Evolutionary conservation across 2,329 filamentous ascomycete species (phyloP).

Genomic region (Pyricularia pennisetigena): DNA sequence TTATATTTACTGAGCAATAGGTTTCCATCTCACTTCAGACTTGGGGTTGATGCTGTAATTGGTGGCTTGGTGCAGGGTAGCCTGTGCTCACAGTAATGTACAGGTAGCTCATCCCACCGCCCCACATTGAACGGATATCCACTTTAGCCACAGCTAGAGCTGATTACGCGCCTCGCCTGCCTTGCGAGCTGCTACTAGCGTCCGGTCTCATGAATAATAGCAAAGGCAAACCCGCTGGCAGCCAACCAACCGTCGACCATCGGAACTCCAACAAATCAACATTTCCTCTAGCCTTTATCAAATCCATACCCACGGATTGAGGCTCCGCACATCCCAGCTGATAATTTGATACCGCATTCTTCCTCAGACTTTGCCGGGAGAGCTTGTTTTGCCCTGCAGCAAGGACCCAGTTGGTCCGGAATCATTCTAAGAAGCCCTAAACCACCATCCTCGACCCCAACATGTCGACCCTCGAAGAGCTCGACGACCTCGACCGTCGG

Average conservation of each 20-base stretch:
- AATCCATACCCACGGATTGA: not conserved
- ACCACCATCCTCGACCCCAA: conserved; percentile 15
- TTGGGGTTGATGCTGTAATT: no score
- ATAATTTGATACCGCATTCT: not conserved
- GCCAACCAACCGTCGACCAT: not conserved
- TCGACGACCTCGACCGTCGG: conserved; percentile 78
- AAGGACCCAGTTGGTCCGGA: not conserved
- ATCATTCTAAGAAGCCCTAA: not conserved
- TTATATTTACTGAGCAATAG: not conserved
- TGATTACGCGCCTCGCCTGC: not conserved
- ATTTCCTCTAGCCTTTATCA: not conserved
- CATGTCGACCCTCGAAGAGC: conserved; percentile 89
- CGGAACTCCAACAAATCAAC: not conserved
- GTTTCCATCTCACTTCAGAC: no score
- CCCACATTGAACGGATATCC: not conserved
- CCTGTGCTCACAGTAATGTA: not conserved
- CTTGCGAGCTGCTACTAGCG: not conserved
- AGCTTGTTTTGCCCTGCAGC: not conserved
- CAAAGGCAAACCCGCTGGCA: not conserved
- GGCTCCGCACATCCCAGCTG: not conserved
- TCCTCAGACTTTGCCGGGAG: not conserved
- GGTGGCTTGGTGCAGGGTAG: not conserved
- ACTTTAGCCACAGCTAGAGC: not conserved
- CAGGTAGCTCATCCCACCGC: not conserved
- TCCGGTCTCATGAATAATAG: not conserved